Base-by-base conservation (phyloP, 371 early-diverging fungal genomes). In the Mortierella sp. region DNA sequence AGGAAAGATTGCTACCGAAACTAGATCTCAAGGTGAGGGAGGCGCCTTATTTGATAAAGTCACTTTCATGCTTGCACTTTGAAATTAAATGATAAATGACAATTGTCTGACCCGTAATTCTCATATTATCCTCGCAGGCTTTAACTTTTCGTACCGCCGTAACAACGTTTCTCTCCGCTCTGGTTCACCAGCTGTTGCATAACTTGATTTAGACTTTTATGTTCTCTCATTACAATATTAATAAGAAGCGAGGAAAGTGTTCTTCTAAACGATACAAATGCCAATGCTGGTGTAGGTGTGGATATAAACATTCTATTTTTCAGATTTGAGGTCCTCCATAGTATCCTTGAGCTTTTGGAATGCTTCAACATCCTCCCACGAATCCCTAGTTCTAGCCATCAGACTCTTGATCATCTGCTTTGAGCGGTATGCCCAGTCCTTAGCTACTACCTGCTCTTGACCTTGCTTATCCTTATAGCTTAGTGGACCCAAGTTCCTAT, bases 341-440 rank as follows among this genome's bases (percentile, higher is more conserved):
- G 89, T 85, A 53, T 91, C 89, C 70, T 88, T 82, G 69, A 94
- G 72, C 63, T 84, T 85, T 40, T 92, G 88, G 83, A 90, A 93
- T 11, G 86, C 85, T 11, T 84, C 83, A 8, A 91, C 90, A 19
- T 88, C 92, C 58, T 94, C 95, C 83, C 91, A 96, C 4, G 87
- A 76, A 63, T 88, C 91, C 79, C 91, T 92, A 33, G 93, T 92
- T 72, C 94, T 91, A 40, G 95, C 94, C 81, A 96, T 89, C 66
- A 97, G 80, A 22, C 95, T 91, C 67, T 94, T 94, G 69, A 97
- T 80, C 43, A 94, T 88, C 83, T 90, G 90, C 74, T 92, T 91
- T 11, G 94, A 86, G 76, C 97, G 96, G 71, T 95, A 96, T 63
- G 86, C 87, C 97, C 97, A 98, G 75, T 97, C 97, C 40, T 89